Base-by-base conservation (phyloP, 352 stramenopile genomes). In the Globisporangium solare region DNA sequence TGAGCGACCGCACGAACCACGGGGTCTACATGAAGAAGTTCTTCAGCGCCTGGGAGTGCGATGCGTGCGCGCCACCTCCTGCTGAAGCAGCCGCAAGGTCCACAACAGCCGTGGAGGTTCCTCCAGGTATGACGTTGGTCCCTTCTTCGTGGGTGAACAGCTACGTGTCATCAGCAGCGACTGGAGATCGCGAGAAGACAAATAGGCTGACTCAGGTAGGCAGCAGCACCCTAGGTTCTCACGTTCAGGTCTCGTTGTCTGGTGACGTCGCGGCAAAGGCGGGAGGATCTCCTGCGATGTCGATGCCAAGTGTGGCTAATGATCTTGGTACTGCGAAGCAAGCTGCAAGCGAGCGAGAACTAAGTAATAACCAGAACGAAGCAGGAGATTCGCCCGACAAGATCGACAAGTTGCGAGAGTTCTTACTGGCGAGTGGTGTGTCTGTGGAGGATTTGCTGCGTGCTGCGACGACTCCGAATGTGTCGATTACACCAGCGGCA, bases 21-120 rank as follows among this genome's bases (percentile, higher is more conserved):
- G 64, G 61, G 8, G 71, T 86, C 4, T 94, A 94, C 39, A 67
- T 92, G 8, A 90, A 88, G 51, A 94, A 94, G 62, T 92, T 89
- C 64, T 92, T 94, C 32, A 86, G 70, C 21, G 69, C 61, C 0
- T 94, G 83, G 83, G 73, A 86, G 49, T 94, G 83, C 47, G 69
- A 89, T 51, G 56, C 57, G 1, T 94, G 83, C 21, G 50, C 66
- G 13, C 54, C 70, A 18, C 50, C 52, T 5, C 13, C 53, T n/a
- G n/a, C 41, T 6, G 14, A 21, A 2, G 46, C 12, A 8, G 6
- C 24, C 10, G 14, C 27, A 3, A 2, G 2, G 7, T 53, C 32
- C 3, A 42, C 45, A 15, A 32, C 49, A 8, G 18, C 20, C 4
- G 18, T 57, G 49, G 67, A 66, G 42, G 66, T 78, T 18, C 72